Evolutionary conservation across 2,329 filamentous ascomycete species (phyloP), one percentile per base, ranked within the genome.

Genomic region (Verticillium zaregamsianum): DNA sequence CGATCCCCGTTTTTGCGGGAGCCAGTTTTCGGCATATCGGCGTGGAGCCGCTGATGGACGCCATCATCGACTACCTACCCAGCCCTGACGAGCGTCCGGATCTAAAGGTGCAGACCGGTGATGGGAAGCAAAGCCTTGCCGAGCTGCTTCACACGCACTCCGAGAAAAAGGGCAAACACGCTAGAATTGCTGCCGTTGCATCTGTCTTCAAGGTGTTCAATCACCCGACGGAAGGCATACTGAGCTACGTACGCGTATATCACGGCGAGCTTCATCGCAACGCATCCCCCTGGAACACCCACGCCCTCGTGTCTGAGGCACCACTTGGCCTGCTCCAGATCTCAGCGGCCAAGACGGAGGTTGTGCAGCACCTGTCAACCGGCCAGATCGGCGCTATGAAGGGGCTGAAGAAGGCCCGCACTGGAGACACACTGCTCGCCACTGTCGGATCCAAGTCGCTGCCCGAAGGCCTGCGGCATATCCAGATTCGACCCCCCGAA

Each of bases 161-260:
- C 17, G 67, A 71, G 28, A 79, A 79, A 64, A 73, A 73, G 25
- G 65, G 72, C 11, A 65, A 66, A 59, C 59, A 60, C 8, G 71
- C 75, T 14, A 72, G 72, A 1, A 69, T 80, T 31, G 76, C 79
- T 9, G 78, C 82, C 6, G 76, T 86, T 3, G 83, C 86, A 31
- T 91, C 90, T 17, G 85, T 98, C 1, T 99, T 98, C 84, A 99
- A 99, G 75, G 95, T 98, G 6, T 92, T 95, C 66, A 90, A 94
- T 66, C 94, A 98, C 70, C 80, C 90, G 9, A 90, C 90, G 66
- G 88, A 93, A 61, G 95, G 95, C 20, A 89, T 96, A 60, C 82
- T 98, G 63, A 93, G 96, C 65, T 98, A 96, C 71, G 89, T 98
- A 11, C 88, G 95, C 49, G 92, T 97, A 8, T 98, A 98, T 74